Evolutionary conservation across 2,329 filamentous ascomycete genomes (phyloP).

Genomic region (Triangularia setosa): DNA sequence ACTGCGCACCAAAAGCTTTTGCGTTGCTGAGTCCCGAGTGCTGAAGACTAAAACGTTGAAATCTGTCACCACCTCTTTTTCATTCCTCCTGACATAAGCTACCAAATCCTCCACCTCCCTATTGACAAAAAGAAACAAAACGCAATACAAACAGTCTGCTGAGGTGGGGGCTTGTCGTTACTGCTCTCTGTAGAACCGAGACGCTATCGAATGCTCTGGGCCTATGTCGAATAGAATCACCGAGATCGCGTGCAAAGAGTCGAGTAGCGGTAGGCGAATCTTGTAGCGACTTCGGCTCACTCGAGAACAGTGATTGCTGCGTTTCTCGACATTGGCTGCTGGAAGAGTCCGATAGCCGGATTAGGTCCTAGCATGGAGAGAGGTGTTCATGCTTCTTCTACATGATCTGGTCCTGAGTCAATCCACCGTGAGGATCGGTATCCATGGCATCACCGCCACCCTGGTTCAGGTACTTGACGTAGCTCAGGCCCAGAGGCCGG

Average conservation of each 20-base stretch:
- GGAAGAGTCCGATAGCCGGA: background rate
- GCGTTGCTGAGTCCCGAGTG: conserved; percentile 18
- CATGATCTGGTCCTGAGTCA: conserved; percentile 99
- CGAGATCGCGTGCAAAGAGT: background rate
- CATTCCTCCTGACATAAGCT: conserved; percentile 12
- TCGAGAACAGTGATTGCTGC: background rate
- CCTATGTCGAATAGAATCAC: background rate
- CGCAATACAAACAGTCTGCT: conserved; percentile 2
- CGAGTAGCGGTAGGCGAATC: background rate
- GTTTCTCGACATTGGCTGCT: background rate
- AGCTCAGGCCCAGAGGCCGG: conserved; percentile 86
- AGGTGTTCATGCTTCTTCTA: conserved; percentile 35
- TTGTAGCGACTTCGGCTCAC: background rate
- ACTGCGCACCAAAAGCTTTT: conserved; percentile 19
- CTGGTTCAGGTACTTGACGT: conserved; percentile 82
- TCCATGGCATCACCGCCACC: conserved; percentile 72
- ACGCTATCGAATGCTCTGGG: background rate
- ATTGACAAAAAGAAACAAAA: conserved; percentile 10
- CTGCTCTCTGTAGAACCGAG: background rate
- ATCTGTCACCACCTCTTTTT: conserved; percentile 11
- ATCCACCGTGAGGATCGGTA: conserved; percentile 65
- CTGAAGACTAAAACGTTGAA: conserved; percentile 8
- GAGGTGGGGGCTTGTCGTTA: background rate
- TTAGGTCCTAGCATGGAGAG: background rate
- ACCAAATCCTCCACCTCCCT: conserved; percentile 16